Conservation (phyloP, 345 rosid species). For the Trapa bicornis region DNA sequence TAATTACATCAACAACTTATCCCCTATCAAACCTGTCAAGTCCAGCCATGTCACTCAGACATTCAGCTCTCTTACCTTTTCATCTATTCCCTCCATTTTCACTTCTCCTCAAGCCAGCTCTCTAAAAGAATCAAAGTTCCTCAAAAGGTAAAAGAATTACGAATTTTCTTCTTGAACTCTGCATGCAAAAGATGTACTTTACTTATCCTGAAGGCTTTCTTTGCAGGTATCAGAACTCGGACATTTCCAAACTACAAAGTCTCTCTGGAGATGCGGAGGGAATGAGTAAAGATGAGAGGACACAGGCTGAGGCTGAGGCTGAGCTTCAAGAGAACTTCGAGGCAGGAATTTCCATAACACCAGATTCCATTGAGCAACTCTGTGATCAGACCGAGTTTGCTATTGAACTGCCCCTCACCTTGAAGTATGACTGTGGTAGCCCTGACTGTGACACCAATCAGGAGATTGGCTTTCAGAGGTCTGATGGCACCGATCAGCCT, state of each 20-base stretch:
- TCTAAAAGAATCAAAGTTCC: slow-evolving; percentile 71
- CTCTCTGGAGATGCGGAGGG: slow-evolving; percentile 24
- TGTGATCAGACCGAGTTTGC: slow-evolving; percentile 26
- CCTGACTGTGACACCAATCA: slow-evolving; percentile 26
- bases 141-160: slow-evolving; percentile 44
- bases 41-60: slow-evolving; percentile 54
- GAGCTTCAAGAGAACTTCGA: slow-evolving; percentile 37
- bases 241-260: slow-evolving; percentile 30
- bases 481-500: slow-evolving; percentile 10
- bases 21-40: slow-evolving; percentile 82
- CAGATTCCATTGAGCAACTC: slow-evolving; percentile 33
- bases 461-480: slow-evolving; percentile 19
- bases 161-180: background rate
- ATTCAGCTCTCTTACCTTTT: slow-evolving; percentile 54
- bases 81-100: slow-evolving; percentile 74
- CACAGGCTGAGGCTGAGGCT: slow-evolving; percentile 8
- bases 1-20: slow-evolving; percentile 71
- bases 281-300: slow-evolving; percentile 13
- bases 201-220: slow-evolving; percentile 2
- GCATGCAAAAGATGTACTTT: background rate
- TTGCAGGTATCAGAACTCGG: slow-evolving; percentile 38
- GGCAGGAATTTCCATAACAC: slow-evolving; percentile 31
- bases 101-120: slow-evolving; percentile 80
- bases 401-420: slow-evolving; percentile 35
- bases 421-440: slow-evolving; percentile 50